Evolutionary conservation across 495 filamentous ascomycete species (phyloP).

Genomic region (Trichoderma reesei): DNA sequence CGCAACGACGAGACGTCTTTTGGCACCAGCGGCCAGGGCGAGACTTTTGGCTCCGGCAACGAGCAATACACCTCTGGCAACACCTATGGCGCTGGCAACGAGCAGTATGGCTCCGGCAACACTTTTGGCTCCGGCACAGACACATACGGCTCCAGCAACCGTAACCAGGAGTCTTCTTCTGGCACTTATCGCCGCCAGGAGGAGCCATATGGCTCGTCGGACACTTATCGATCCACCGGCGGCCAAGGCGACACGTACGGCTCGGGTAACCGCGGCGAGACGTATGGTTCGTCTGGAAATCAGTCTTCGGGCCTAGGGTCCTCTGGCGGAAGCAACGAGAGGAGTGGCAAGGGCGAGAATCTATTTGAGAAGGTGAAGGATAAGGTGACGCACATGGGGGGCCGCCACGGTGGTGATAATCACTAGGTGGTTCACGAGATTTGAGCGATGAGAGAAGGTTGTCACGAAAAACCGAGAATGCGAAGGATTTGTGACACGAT

Average conservation of each 20-base stretch:
- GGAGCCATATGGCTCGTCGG: constrained; percentile 16
- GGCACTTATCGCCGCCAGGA: constrained; percentile 16
- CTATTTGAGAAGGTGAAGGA: constrained; percentile 5
- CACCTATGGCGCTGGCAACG: constrained; percentile 10
- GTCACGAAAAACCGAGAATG: not conserved
- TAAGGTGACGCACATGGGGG: not conserved
- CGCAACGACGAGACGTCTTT: constrained; percentile 12
- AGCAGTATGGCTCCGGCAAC: constrained; percentile 24
- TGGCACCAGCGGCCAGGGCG: constrained; percentile 13
- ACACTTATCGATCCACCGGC: constrained; percentile 16
- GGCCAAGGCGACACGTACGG: constrained; percentile 18
- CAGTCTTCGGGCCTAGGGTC: not conserved
- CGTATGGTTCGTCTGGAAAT: constrained; percentile 1
- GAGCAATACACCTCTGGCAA: constrained; percentile 21
- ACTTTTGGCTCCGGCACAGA: constrained; percentile 16
- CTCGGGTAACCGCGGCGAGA: constrained; percentile 14
- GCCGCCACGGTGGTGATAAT: not conserved
- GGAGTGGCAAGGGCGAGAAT: not conserved
- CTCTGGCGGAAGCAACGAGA: not conserved
- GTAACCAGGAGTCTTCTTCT: not conserved
- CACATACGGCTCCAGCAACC: constrained; percentile 20
- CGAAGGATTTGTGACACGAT: not conserved
- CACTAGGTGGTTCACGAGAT: not conserved
- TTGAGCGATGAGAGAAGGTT: not conserved
- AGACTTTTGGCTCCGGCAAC: constrained; percentile 13